A percentile compares a stretch with the other conserved stretches of the same genome.
These are phyloP conservation scores for Talaromyces sp. DNA, from an alignment of 2,329 filamentous ascomycete species.

Conservation along the genomic window DNA sequence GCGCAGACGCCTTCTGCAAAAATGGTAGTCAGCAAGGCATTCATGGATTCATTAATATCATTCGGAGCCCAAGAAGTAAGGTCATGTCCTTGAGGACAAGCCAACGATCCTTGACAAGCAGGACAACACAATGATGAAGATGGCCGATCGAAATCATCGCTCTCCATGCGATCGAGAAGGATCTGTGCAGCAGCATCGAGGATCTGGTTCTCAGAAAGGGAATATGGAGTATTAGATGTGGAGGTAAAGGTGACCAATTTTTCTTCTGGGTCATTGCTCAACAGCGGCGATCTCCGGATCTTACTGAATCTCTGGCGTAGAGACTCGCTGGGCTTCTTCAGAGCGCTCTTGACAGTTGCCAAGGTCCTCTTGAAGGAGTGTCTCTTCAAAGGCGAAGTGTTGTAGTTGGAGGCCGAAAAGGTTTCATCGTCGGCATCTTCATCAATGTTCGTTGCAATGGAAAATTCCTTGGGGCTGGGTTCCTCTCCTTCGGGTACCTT, in stretches of 20 bases:
- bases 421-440: background rate
- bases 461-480: background rate
- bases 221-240: background rate
- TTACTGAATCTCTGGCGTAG: background rate
- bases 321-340: background rate
- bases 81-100: conserved; percentile 5
- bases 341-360: background rate
- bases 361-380: background rate
- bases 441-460: background rate
- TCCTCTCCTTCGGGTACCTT: background rate
- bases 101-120: conserved; percentile 1
- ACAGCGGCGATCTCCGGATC: background rate
- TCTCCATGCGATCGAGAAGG: background rate
- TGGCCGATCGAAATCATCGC: background rate
- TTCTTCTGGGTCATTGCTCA: background rate
- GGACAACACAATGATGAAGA: conserved; percentile 3
- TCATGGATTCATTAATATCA: background rate
- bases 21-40: conserved; percentile 2
- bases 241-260: background rate
- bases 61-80: background rate
- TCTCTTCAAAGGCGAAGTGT: background rate
- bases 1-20: conserved; percentile 5
- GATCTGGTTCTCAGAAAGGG: conserved; percentile 5
- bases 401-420: background rate
- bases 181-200: conserved; percentile 5